Evolutionary conservation across 345 rosid species (phyloP).

Genomic region (Microcos paniculata): DNA sequence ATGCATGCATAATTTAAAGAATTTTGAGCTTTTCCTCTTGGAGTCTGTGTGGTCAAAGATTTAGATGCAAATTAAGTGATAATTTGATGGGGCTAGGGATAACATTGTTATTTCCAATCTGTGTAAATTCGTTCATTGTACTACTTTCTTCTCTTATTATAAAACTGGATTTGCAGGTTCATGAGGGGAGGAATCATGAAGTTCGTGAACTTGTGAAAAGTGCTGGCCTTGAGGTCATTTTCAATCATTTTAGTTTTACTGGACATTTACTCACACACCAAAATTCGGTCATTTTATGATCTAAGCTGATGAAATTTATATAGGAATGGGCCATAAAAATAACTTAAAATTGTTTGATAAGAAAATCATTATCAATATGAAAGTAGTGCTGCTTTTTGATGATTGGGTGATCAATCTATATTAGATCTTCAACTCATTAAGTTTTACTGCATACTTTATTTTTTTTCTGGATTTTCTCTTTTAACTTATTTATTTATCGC

Average conservation of each 20-base stretch:
- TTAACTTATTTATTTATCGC: neutral
- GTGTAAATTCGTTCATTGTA: neutral
- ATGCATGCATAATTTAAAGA: neutral
- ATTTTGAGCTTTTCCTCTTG: neutral
- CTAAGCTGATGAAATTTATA: neutral
- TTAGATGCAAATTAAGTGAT: neutral
- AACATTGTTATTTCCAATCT: neutral
- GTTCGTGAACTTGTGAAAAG: constrained; percentile 92
- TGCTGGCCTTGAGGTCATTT: constrained; percentile 92
- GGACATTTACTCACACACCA: neutral
- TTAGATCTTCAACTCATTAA: neutral
- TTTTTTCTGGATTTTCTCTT: neutral
- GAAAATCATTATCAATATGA: neutral
- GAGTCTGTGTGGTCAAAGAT: neutral
- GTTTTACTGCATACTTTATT: neutral
- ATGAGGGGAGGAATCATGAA: constrained; percentile 96
- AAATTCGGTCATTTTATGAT: neutral
- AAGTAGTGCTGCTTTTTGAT: neutral
- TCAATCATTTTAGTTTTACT: constrained; percentile 19
- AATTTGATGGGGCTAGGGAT: neutral
- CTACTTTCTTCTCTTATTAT: neutral
- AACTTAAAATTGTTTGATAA: neutral
- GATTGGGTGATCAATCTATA: neutral
- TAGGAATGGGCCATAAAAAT: neutral
- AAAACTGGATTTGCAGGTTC: constrained; percentile 59